Evolutionary conservation across 176 grass and related monocot species (phyloP), one percentile per base, ranked within the genome.

Genomic region (Carex kokanica): DNA sequence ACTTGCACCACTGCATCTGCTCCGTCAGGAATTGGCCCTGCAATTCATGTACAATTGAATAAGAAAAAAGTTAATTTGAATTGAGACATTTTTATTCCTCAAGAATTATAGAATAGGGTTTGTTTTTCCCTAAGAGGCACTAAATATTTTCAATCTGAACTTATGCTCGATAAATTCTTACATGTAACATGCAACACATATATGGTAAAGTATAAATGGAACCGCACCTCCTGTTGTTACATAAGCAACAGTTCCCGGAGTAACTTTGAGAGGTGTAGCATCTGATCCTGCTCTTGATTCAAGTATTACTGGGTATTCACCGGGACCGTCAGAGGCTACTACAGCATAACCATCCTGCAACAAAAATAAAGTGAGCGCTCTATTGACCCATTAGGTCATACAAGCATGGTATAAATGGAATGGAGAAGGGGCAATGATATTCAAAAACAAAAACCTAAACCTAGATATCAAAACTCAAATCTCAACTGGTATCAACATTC

Each of bases 211-310:
- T 29, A 23, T 23, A 81, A 47, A 40, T 43, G 38, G 9, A 85
- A 51, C 23, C 80, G 32, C 24, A 97, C 92, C 95, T 95, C 95
- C 91, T 6, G 91, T 98, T 5, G 92, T 98, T 59, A 98, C 92
- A 82, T 98, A 95, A 14, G 95, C 92, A 80, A 91, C 60, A 24
- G 87, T 81, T 64, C 93, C 91, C 0, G 89, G 75, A 16, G 60
- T 36, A 41, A 98, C 84, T 29, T 82, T 69, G 68, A 91, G 61
- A 56, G 84, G 87, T 38, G 89, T 73, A 21, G 80, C 86, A 86
- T 98, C 91, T 73, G 89, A 82, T 69, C 95, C 95, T 13, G 95
- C 92, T 94, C 92, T 88, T 38, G 95, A 91, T 85, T 98, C 92
- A 41, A 89, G 86, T 65, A 98, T 71, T 41, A 98, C 92, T 11